A percentile compares a stretch with the other conserved stretches of the same genome.
Evolutionary conservation across 1,284 basidiomycete species (phyloP).

Genomic region (Ustilago esculenta): DNA sequence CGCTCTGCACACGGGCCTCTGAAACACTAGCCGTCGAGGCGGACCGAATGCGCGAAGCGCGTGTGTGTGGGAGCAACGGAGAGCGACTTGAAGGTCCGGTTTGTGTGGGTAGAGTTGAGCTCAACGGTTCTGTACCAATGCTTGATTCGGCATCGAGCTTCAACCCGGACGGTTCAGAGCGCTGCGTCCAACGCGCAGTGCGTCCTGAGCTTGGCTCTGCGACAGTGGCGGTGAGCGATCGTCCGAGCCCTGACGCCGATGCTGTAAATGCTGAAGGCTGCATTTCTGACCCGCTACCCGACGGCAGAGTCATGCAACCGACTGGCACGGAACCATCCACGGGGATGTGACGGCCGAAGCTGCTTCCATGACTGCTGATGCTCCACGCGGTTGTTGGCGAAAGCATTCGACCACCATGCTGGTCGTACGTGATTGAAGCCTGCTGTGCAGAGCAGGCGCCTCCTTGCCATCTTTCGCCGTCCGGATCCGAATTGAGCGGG

Average conservation of each 20-base stretch:
- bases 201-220: too few species aligned
- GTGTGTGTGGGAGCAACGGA: not conserved
- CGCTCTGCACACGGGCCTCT: conserved; percentile 34
- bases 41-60: conserved; percentile 23
- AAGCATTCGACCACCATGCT: too few species aligned
- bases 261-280: too few species aligned
- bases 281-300: too few species aligned
- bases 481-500: conserved; percentile 54
- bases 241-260: too few species aligned
- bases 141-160: too few species aligned
- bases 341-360: too few species aligned
- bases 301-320: conserved; percentile 1
- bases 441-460: conserved; percentile 1
- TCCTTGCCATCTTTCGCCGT: conserved; percentile 51
- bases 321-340: not conserved
- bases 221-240: too few species aligned
- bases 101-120: not conserved
- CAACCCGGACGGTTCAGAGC: too few species aligned
- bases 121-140: not conserved
- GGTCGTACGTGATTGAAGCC: not conserved
- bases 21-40: conserved; percentile 30
- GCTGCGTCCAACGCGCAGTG: too few species aligned
- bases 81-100: not conserved
- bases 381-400: conserved; percentile 12
- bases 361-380: conserved; percentile 22